A percentile compares a stretch with the other conserved stretches of the same genome.
Evolutionary conservation across 768 basidiomycete species (phyloP).

Genomic region (Mycena venus): DNA sequence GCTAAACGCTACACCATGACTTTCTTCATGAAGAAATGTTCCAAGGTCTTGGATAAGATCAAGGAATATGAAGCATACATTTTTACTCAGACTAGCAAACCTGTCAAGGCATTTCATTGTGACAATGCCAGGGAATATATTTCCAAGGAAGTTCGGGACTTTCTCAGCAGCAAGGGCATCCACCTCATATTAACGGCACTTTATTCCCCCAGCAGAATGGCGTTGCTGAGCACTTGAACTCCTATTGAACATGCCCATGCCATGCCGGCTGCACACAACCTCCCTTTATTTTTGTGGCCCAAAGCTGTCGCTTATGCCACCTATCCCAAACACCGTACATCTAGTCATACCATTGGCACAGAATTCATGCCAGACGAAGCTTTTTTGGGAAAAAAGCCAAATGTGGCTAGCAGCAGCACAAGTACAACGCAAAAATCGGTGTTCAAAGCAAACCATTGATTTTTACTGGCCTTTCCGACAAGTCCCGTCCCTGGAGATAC

Average conservation of each 20-base stretch:
- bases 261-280: conserved; percentile 30
- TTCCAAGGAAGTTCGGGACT: conserved; percentile 13
- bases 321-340: conserved; percentile 40
- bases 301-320: conserved; percentile 34
- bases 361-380: conserved; percentile 30
- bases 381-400: conserved; percentile 22
- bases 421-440: neutral
- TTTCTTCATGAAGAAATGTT: conserved; percentile 18
- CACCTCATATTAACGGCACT: conserved; percentile 19
- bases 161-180: conserved; percentile 38
- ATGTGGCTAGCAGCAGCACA: conserved; percentile 2
- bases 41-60: conserved; percentile 2
- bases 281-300: conserved; percentile 35
- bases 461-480: conserved; percentile 33
- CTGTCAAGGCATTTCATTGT: conserved; percentile 11
- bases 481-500: conserved; percentile 26
- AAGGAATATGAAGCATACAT: conserved; percentile 13
- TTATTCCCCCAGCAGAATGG: conserved; percentile 46
- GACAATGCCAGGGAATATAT: conserved; percentile 39
- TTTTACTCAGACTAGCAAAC: neutral
- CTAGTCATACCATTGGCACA: conserved; percentile 12
- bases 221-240: conserved; percentile 36
- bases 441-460: neutral
- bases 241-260: conserved; percentile 17
- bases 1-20: neutral